Evolutionary conservation across 768 basidiomycete species (phyloP).

Genomic region (Hydnomerulius pinastri): DNA sequence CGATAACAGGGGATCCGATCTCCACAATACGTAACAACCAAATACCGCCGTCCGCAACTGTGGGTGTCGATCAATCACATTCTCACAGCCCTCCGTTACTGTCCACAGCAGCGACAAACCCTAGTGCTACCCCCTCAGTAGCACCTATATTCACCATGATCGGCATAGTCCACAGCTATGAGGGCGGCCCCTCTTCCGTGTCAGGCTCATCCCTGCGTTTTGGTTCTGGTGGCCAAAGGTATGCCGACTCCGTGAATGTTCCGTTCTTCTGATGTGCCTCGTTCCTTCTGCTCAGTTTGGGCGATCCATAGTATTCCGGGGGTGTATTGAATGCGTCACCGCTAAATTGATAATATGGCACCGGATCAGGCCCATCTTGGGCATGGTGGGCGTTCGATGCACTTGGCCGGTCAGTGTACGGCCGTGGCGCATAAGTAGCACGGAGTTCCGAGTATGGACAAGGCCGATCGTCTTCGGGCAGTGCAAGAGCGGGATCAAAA

Average conservation of each 20-base stretch:
- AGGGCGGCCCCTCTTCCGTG: background rate
- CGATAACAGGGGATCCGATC: constrained; percentile 10
- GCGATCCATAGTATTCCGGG: background rate
- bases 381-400: background rate
- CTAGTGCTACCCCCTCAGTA: background rate
- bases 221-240: background rate
- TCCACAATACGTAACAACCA: constrained; percentile 10
- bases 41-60: constrained; percentile 3
- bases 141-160: too few species aligned
- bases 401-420: constrained; percentile 2
- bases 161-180: too few species aligned
- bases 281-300: background rate
- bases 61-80: constrained; percentile 2
- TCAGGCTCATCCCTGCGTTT: constrained; percentile 1
- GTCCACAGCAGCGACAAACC: background rate
- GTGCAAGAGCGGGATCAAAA: background rate
- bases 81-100: background rate
- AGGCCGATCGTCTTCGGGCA: constrained; percentile 2
- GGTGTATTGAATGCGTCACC: background rate
- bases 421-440: background rate
- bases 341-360: background rate
- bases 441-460: background rate
- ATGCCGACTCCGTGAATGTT: background rate
- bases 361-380: background rate
- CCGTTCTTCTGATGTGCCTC: background rate